Evolutionary conservation across 768 basidiomycete species (phyloP).

Genomic region (Cyclocybe aegerita): DNA sequence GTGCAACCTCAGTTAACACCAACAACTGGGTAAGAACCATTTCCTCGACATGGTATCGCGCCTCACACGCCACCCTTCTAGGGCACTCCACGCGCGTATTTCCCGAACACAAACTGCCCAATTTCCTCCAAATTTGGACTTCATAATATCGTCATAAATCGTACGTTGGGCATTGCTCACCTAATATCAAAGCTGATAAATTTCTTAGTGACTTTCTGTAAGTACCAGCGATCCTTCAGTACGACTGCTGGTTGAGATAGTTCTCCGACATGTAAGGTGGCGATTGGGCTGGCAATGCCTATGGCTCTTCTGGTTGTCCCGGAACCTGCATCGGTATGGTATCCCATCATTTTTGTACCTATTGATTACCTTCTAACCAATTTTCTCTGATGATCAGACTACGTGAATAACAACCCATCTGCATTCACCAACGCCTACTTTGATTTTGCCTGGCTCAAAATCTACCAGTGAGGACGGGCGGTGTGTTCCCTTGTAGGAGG

Average conservation of each 20-base stretch:
- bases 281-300: slow-evolving; percentile 56
- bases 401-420: slow-evolving; percentile 63
- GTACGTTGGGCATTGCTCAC: slow-evolving; percentile 22
- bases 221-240: slow-evolving; percentile 18
- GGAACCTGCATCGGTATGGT: slow-evolving; percentile 49
- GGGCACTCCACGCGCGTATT: slow-evolving; percentile 62
- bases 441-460: slow-evolving; percentile 59
- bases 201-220: slow-evolving; percentile 58
- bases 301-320: slow-evolving; percentile 48
- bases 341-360: neutral
- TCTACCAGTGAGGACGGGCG: slow-evolving; percentile 25
- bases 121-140: slow-evolving; percentile 53
- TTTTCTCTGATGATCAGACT: slow-evolving; percentile 36
- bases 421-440: slow-evolving; percentile 73
- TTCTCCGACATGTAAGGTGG: slow-evolving; percentile 32
- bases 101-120: slow-evolving; percentile 57
- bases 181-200: neutral
- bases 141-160: slow-evolving; percentile 67
- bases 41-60: too few relatives aligned
- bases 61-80: slow-evolving; percentile 12
- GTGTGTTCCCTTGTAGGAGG: neutral
- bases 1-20: slow-evolving; percentile 43
- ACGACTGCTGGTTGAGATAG: neutral
- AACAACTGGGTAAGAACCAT: slow-evolving; percentile 45
- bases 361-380: neutral